These are phyloP conservation scores for Echinosophora koreensis DNA, from an alignment of 306 rosid species.

Conservation along the genomic window DNA sequence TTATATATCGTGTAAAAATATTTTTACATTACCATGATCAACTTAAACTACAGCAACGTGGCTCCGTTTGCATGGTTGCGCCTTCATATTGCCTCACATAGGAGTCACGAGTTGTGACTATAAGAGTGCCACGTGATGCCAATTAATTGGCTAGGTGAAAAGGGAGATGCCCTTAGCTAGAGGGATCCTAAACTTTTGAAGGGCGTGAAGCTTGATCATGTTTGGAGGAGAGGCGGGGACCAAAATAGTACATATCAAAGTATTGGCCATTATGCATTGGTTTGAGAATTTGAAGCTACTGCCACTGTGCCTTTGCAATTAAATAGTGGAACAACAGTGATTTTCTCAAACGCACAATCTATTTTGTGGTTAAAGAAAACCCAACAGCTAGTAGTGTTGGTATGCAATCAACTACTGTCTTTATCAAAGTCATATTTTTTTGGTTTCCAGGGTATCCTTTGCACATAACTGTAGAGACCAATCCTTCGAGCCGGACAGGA, in stretches of 20 bases:
- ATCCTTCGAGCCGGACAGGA: too few relatives aligned
- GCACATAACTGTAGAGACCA: too few relatives aligned
- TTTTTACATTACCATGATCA: not conserved
- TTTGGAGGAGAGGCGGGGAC: conserved; percentile 54
- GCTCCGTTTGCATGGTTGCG: conserved; percentile 39
- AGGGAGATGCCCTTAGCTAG: conserved; percentile 44
- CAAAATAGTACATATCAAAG: conserved; percentile 34
- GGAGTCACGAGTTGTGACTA: conserved; percentile 45
- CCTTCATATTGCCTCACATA: conserved; percentile 38
- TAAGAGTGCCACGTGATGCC: conserved; percentile 46
- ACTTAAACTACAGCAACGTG: conserved; percentile 38
- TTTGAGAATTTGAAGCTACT: conserved; percentile 46
- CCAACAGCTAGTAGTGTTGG: not conserved
- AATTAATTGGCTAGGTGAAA: conserved; percentile 31
- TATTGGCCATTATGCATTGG: conserved; percentile 28
- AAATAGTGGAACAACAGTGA: conserved; percentile 37
- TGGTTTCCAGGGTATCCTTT: too few relatives aligned
- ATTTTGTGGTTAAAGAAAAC: conserved; percentile 8
- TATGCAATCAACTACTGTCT: conserved; percentile 11
- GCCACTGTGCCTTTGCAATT: conserved; percentile 43
- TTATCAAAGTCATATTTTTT: too few relatives aligned
- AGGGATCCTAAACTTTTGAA: conserved; percentile 35
- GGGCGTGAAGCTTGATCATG: conserved; percentile 38
- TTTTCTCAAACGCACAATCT: conserved; percentile 17
- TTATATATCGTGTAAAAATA: not conserved